A percentile compares a stretch with the other conserved stretches of the same genome.
Conservation (phyloP, 371 early-diverging fungal genomes). For the Phascolomyces articulosus region DNA sequence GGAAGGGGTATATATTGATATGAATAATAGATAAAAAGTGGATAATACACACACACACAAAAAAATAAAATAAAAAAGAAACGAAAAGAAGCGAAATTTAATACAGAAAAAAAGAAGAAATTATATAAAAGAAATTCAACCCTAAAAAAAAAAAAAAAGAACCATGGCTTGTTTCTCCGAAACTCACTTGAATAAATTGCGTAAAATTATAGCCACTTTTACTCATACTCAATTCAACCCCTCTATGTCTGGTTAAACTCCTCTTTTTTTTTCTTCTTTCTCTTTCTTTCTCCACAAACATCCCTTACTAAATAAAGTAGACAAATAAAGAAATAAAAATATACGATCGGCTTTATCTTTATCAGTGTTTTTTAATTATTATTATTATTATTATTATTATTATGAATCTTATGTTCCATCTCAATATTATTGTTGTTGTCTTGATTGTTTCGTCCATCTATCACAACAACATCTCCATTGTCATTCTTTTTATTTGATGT, state of each 20-base stretch:
- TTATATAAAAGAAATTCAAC: slow-evolving; percentile 2
- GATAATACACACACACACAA: too few relatives aligned
- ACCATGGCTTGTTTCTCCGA: slow-evolving; percentile 4
- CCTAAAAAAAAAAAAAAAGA: slow-evolving; percentile 1
- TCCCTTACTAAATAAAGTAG: not conserved
- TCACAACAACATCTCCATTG: too few relatives aligned
- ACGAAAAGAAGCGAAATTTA: too few relatives aligned
- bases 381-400: not conserved
- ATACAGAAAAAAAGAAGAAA: not conserved
- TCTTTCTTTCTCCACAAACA: not conserved
- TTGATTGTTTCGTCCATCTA: not conserved
- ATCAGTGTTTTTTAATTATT: not conserved
- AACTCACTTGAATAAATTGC: not conserved
- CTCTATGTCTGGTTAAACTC: too few relatives aligned
- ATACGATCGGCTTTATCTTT: not conserved
- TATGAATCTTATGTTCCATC: too few relatives aligned
- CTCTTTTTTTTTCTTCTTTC: too few relatives aligned
- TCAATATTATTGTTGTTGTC: not conserved
- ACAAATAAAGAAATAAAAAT: too few relatives aligned
- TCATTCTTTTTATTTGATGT: slow-evolving; percentile 7
- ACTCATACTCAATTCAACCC: too few relatives aligned
- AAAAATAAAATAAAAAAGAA: too few relatives aligned
- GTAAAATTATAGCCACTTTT: too few relatives aligned
- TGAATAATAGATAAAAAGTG: too few relatives aligned
- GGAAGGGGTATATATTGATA: not conserved